These are phyloP conservation scores for Trypanosoma theileri DNA, from an alignment of 208 protist species.

Conservation along the genomic window DNA sequence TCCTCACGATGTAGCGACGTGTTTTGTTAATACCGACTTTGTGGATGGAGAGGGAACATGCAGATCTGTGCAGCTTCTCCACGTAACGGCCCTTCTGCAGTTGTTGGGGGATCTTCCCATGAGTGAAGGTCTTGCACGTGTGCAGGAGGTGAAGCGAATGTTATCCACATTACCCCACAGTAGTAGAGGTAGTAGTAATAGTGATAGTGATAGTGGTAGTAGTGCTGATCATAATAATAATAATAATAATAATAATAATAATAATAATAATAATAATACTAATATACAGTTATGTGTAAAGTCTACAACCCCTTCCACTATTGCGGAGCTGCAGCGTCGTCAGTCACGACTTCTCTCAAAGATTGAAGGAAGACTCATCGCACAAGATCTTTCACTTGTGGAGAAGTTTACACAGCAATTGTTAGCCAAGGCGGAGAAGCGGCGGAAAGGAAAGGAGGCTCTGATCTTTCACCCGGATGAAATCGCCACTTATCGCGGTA, in stretches of 20 bases:
- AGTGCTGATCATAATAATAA: no score
- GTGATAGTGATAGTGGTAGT: no score
- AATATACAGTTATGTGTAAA: constrained; percentile 62
- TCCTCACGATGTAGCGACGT: constrained; percentile 26
- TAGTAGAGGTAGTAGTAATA: background rate
- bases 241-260: no score
- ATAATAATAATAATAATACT: no score
- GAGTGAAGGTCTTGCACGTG: constrained; percentile 30
- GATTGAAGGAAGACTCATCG: constrained; percentile 37
- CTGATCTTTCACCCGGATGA: constrained; percentile 15
- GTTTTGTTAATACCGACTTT: constrained; percentile 21
- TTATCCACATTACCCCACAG: background rate
- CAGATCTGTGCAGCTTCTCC: constrained; percentile 20
- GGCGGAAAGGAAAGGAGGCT: background rate
- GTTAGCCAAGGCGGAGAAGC: background rate
- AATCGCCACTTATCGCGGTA: constrained; percentile 44
- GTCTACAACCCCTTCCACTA: constrained; percentile 18
- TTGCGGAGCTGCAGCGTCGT: constrained; percentile 35
- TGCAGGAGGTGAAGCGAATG: constrained; percentile 29
- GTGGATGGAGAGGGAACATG: constrained; percentile 6
- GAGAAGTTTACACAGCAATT: constrained; percentile 29
- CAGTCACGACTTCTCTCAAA: constrained; percentile 56
- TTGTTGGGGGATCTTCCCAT: constrained; percentile 20
- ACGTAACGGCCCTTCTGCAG: constrained; percentile 27
- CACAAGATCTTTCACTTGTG: constrained; percentile 29